Evolutionary conservation across 768 basidiomycete genomes (phyloP).

Genomic region (Kwoniella pini): DNA sequence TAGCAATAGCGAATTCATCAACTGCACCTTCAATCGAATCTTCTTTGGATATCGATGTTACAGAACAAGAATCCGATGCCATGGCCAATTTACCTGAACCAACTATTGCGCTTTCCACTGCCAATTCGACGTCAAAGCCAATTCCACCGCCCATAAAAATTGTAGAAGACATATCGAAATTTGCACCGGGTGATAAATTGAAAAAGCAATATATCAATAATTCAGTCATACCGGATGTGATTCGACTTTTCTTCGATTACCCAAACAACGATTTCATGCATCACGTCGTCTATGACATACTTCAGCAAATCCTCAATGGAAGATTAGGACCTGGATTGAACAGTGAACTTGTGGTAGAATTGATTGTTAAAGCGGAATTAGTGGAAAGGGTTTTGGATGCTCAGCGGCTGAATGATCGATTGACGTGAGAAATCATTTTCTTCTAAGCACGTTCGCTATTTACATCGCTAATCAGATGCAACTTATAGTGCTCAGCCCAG

Average conservation of each 20-base stretch:
- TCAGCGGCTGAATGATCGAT: conserved; percentile 73
- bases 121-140: not conserved
- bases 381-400: conserved; percentile 86
- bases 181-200: conserved; percentile 67
- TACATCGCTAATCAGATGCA: not conserved
- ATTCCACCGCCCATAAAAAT: conserved; percentile 3
- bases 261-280: conserved; percentile 99
- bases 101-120: not conserved
- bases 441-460: not conserved
- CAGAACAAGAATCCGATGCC: too few species aligned
- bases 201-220: conserved; percentile 77
- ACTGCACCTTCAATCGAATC: conserved; percentile 37
- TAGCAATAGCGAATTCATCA: conserved; percentile 40
- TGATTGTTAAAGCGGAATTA: conserved; percentile 82
- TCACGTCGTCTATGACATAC: conserved; percentile 89
- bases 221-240: conserved; percentile 69
- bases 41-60: not conserved
- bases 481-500: conserved; percentile 63
- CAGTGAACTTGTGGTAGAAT: conserved; percentile 74
- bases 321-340: conserved; percentile 75
- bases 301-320: conserved; percentile 93
- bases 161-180: conserved; percentile 8
- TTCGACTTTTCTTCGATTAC: conserved; percentile 92
- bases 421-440: too few species aligned
- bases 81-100: too few species aligned